phyloP scores from a whole-genome alignment of 257 asterid species.

The Nicotiana otophora region DNA sequence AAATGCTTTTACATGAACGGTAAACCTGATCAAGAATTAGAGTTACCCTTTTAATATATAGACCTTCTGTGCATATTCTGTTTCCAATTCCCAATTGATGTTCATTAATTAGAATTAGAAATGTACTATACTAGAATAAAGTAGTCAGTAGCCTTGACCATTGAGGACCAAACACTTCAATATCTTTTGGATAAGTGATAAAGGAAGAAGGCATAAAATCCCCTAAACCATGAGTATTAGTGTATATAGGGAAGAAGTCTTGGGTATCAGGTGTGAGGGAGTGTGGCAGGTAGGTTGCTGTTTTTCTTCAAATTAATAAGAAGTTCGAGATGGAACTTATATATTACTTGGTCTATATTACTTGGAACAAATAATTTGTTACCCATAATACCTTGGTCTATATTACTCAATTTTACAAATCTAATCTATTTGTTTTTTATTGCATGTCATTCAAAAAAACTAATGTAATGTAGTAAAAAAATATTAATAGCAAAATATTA shows the following conservation, averaged over 20 bases:
- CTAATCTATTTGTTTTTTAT: no score
- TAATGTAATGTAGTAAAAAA: not conserved
- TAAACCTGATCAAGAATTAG: not conserved
- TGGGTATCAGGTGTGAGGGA: no score
- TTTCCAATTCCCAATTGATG: not conserved
- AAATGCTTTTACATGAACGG: not conserved
- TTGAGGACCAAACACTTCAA: not conserved
- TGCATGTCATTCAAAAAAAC: not conserved
- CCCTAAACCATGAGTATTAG: no score
- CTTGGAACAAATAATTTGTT: not conserved
- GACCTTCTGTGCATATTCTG: not conserved
- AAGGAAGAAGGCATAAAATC: not conserved
- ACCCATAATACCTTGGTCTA: not conserved
- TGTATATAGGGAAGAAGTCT: no score
- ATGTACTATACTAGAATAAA: not conserved
- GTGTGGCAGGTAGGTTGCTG: no score
- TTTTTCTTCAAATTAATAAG: no score
- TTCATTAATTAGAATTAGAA: not conserved
- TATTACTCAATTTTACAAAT: not conserved
- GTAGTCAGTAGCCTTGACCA: not conserved
- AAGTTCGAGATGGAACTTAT: no score
- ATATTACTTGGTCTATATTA: no score
- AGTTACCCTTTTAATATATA: not conserved
- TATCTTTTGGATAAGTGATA: not conserved
- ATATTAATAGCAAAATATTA: not conserved